Conservation (phyloP, 768 basidiomycete species). For the Suillus clintonianus region DNA sequence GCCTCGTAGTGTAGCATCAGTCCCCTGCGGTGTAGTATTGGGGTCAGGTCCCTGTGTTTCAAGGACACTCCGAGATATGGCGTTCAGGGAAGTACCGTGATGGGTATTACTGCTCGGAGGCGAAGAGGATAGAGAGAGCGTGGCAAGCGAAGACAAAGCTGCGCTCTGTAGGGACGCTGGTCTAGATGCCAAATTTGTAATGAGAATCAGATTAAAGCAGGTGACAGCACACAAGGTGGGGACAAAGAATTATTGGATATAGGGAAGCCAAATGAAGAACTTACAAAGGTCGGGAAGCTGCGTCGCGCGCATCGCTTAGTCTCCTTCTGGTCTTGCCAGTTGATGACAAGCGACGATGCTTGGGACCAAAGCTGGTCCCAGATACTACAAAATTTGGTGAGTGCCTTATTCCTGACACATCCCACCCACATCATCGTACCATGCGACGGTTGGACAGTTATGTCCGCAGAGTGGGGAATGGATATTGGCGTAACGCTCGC, state of each 20-base stretch:
- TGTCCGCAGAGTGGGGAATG: conserved; percentile 20
- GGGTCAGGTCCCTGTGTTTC: conserved; percentile 13
- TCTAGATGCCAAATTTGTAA: conserved; percentile 19
- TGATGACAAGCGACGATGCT: conserved; percentile 73
- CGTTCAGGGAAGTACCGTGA: conserved; percentile 18
- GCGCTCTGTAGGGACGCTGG: conserved; percentile 38
- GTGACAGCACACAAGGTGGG: neutral
- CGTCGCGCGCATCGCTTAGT: conserved; percentile 79
- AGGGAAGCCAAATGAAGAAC: conserved; percentile 34
- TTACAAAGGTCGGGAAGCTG: conserved; percentile 72
- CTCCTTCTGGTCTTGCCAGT: conserved; percentile 70
- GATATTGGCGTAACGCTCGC: conserved; percentile 51
- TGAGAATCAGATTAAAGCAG: neutral
- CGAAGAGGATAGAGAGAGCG: conserved; percentile 43
- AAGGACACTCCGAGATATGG: conserved; percentile 2
- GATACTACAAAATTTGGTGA: conserved; percentile 9
- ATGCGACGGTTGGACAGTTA: conserved; percentile 8
- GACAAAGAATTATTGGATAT: conserved; percentile 4
- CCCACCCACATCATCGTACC: conserved; percentile 14
- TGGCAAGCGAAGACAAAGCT: conserved; percentile 40
- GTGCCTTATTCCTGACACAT: conserved; percentile 22
- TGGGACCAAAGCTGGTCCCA: conserved; percentile 37
- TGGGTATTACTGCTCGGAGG: conserved; percentile 30
- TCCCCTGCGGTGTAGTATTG: conserved; percentile 4
- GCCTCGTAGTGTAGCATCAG: conserved; percentile 8